Conservation (phyloP, 1,284 basidiomycete species). For the Ceratobasidium sp. region DNA sequence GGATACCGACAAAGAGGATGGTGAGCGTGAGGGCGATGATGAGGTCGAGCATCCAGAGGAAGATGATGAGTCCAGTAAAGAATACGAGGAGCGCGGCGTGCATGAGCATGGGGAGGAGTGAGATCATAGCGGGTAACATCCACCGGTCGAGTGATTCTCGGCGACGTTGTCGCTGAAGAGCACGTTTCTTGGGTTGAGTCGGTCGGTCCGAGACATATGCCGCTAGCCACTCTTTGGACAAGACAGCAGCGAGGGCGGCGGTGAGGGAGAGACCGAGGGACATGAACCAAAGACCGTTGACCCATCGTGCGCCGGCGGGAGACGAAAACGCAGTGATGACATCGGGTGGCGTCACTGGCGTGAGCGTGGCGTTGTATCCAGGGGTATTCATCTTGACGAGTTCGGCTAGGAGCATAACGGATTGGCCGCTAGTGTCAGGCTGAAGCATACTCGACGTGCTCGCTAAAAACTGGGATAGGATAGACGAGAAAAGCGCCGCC, state of each 20-base stretch:
- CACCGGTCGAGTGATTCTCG: conserved; percentile 42
- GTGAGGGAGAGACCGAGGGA: conserved; percentile 38
- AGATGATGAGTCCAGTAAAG: conserved; percentile 36
- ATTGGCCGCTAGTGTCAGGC: conserved; percentile 32
- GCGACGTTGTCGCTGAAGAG: conserved; percentile 40
- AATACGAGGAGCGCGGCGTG: conserved; percentile 37
- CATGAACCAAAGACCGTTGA: conserved; percentile 45
- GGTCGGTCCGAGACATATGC: conserved; percentile 42
- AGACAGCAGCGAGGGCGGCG: conserved; percentile 38
- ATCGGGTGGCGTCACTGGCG: not conserved
- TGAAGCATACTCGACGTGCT: conserved; percentile 41
- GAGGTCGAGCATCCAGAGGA: conserved; percentile 42
- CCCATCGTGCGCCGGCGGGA: conserved; percentile 34
- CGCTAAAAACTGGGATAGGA: conserved; percentile 37
- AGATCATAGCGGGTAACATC: conserved; percentile 41
- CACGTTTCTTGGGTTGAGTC: conserved; percentile 41
- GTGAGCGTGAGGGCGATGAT: conserved; percentile 41
- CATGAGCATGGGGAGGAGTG: conserved; percentile 41
- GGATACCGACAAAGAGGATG: conserved; percentile 17
- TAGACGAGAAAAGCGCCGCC: conserved; percentile 39
- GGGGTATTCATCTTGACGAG: conserved; percentile 27
- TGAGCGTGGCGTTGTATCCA: not conserved
- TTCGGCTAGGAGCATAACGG: conserved; percentile 27
- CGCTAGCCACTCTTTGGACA: conserved; percentile 42
- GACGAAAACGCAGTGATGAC: conserved; percentile 27